Evolutionary conservation across 345 rosid species (phyloP), one percentile per base, ranked within the genome.

Genomic region (Salix exigua): DNA sequence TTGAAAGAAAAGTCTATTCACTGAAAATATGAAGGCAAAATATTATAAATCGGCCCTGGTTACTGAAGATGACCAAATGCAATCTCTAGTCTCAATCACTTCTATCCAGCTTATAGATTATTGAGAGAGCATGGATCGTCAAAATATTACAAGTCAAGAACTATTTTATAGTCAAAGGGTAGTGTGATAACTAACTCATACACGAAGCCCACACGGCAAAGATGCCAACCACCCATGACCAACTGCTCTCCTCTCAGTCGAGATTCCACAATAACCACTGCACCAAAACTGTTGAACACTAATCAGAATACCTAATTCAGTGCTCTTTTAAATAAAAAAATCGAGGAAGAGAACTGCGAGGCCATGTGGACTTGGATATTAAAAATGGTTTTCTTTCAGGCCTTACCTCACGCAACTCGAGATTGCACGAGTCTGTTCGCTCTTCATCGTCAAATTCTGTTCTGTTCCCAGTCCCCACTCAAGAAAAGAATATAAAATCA

Each of bases 341-440:
- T 7, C 5, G 68, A 40, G 26, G 6, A 42, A 40, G 38, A 9
- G 42, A 23, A 23, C 63, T 25, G 31, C 37, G 16, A 19, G 40
- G 23, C 7, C 50, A 55, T 2, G 75, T n/a, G 75, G 74, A 7
- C 4, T 14, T 4, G 4, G 6, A 28, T 14, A 67, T 68, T 68
- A 73, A 75, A 78, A 67, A 14, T 17, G 58, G 26, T 35, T 48
- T 72, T 14, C 11, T 11, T 13, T 19, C 60, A 5, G 25, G 5
- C 50, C 72, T 50, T 38, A 17, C 68, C 44, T 40, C 58, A 33
- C 62, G 53, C 44, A 35, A 67, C 31, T 67, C 79, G 81, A 81
- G 79, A 85, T 31, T 16, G 81, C 81, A 85, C 88, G 80, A 81
- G 83, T 48, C 73, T 55, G 71, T 73, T 31, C 55, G 2, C 23